Conservation (phyloP, 306 rosid species). For the Pyrus bretschneideri region DNA sequence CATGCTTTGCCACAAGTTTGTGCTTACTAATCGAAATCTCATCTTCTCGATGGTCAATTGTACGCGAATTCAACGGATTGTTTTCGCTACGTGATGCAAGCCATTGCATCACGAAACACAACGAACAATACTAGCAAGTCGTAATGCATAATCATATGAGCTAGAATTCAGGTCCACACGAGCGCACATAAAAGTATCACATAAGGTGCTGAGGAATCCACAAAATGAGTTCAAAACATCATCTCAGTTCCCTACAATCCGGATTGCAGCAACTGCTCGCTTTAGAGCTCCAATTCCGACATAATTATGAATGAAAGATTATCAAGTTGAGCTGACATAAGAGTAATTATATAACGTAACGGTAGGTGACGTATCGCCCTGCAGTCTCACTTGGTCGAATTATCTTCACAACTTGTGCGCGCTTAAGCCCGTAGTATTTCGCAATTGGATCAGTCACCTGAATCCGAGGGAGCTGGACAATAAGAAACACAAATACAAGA, state of each 20-base stretch:
- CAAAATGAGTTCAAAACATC: neutral
- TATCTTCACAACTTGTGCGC: conserved; percentile 93
- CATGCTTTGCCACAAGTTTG: neutral
- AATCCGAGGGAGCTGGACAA: conserved; percentile 69
- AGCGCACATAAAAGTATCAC: neutral
- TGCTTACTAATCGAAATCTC: too few species aligned
- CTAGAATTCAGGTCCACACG: neutral
- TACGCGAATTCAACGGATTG: too few species aligned
- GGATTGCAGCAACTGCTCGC: neutral
- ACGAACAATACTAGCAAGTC: neutral
- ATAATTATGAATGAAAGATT: neutral
- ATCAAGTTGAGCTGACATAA: neutral
- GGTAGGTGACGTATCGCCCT: conserved; percentile 74
- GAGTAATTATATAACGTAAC: conserved; percentile 51
- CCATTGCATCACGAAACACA: neutral
- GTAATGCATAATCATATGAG: neutral
- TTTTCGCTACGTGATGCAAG: neutral
- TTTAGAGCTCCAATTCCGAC: neutral
- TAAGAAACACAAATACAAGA: neutral
- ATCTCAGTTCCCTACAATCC: neutral
- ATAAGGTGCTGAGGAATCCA: neutral
- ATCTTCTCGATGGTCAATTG: too few species aligned
- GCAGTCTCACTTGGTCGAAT: conserved; percentile 81
- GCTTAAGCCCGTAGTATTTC: conserved; percentile 79
- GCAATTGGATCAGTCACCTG: conserved; percentile 81